Conservation (phyloP, 805 yeast species). For the Sugiyamaella valdiviana region DNA sequence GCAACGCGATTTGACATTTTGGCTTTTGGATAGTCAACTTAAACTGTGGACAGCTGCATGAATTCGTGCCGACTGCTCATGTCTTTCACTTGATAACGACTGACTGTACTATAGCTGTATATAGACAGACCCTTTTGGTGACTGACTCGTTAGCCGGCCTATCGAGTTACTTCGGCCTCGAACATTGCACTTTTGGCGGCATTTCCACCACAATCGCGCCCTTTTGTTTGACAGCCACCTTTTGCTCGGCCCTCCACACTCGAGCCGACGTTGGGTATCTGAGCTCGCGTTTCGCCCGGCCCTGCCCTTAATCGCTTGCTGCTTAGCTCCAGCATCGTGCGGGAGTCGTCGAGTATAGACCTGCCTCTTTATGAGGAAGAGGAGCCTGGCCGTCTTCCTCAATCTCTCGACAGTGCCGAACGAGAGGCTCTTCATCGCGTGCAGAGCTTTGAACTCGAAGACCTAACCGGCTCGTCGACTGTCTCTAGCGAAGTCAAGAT, state of each 20-base stretch:
- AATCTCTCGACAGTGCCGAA: not conserved
- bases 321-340: slow-evolving; percentile 4
- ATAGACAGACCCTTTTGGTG: not conserved
- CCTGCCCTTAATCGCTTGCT: not conserved
- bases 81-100: no score
- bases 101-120: not conserved
- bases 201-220: no score
- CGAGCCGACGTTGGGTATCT: not conserved
- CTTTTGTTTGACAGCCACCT: not conserved
- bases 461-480: not conserved
- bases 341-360: slow-evolving; percentile 7
- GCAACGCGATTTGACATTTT: no score
- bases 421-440: not conserved
- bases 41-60: no score
- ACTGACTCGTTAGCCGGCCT: not conserved
- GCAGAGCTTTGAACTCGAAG: slow-evolving; percentile 2
- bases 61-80: no score
- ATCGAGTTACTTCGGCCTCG: no score
- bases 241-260: not conserved
- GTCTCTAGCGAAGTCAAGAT: slow-evolving; percentile 10
- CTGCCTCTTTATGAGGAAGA: slow-evolving; percentile 11
- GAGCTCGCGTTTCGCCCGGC: not conserved
- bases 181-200: no score
- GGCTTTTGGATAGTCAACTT: no score
- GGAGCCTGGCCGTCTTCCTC: not conserved